Conservation (phyloP, 2,329 filamentous ascomycete species). For the Fusarium guadeloupense region DNA sequence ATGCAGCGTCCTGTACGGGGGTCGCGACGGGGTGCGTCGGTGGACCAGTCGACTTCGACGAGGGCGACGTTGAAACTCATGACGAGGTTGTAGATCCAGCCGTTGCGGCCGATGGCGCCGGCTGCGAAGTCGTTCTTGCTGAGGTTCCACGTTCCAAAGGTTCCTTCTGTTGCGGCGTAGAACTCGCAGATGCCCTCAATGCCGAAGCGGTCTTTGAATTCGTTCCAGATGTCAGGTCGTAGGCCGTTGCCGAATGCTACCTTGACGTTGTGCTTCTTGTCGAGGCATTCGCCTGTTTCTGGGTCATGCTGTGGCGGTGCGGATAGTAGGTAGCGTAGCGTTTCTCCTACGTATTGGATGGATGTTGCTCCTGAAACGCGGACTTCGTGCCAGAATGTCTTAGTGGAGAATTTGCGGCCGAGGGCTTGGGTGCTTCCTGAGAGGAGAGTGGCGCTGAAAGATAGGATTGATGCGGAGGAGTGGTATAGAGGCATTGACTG, state of each 20-base stretch:
- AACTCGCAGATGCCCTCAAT: constrained; percentile 80
- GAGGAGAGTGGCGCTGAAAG: constrained; percentile 68
- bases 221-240: constrained; percentile 85
- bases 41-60: constrained; percentile 76
- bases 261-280: constrained; percentile 77
- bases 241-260: constrained; percentile 86
- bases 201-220: constrained; percentile 82
- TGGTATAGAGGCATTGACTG: constrained; percentile 92
- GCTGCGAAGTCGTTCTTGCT: constrained; percentile 75
- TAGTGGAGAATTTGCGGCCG: constrained; percentile 80
- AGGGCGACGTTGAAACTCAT: constrained; percentile 63
- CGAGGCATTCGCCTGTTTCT: constrained; percentile 71
- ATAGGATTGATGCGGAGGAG: constrained; percentile 78
- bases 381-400: constrained; percentile 79
- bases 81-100: constrained; percentile 66
- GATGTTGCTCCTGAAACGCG: constrained; percentile 75
- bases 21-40: constrained; percentile 73
- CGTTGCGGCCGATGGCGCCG: constrained; percentile 82
- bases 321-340: constrained; percentile 81
- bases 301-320: constrained; percentile 70
- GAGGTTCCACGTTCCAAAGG: constrained; percentile 75
- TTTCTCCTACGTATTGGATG: constrained; percentile 90
- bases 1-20: constrained; percentile 75
- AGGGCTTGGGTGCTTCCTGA: constrained; percentile 74
- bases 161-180: constrained; percentile 81